Evolutionary conservation across 1,284 basidiomycete genomes (phyloP).

Genomic region (Apiotrichum siamense): DNA sequence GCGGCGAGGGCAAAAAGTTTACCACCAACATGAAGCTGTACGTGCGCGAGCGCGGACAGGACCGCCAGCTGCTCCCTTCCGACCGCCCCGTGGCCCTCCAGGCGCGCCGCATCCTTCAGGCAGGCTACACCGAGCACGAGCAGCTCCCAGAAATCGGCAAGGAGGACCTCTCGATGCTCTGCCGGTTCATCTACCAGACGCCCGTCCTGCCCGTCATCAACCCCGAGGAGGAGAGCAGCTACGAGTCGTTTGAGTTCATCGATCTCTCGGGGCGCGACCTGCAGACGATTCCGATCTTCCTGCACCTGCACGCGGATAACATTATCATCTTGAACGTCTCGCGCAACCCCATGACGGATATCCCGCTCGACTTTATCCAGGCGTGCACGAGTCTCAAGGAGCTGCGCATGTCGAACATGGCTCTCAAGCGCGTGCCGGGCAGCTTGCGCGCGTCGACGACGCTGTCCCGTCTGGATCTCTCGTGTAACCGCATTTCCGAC

Average conservation of each 20-base stretch:
- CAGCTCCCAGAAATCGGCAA: slow-evolving; percentile 71
- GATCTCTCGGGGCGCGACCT: slow-evolving; percentile 79
- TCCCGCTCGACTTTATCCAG: slow-evolving; percentile 94
- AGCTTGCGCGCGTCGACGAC: slow-evolving; percentile 70
- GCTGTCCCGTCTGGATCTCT: slow-evolving; percentile 79
- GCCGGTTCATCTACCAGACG: slow-evolving; percentile 69
- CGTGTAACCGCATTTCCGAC: slow-evolving; percentile 86
- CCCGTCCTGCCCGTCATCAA: slow-evolving; percentile 55
- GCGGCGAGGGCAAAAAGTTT: slow-evolving; percentile 53
- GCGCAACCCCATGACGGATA: slow-evolving; percentile 91
- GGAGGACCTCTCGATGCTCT: slow-evolving; percentile 76
- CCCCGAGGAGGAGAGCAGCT: slow-evolving; percentile 61
- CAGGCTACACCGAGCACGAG: slow-evolving; percentile 82
- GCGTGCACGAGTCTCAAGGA: slow-evolving; percentile 77
- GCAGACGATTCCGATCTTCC: slow-evolving; percentile 81
- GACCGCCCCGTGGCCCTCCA: slow-evolving; percentile 85
- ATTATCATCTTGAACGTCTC: slow-evolving; percentile 86
- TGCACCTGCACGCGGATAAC: slow-evolving; percentile 79
- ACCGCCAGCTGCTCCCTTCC: slow-evolving; percentile 69
- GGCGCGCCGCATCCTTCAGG: slow-evolving; percentile 75
- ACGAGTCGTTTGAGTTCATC: slow-evolving; percentile 72
- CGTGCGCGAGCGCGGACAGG: slow-evolving; percentile 75
- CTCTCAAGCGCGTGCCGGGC: slow-evolving; percentile 86
- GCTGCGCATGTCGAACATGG: slow-evolving; percentile 85
- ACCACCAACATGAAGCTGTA: slow-evolving; percentile 62